Conservation (phyloP, 768 basidiomycete genomes). For the Tulasnella calospora region DNA sequence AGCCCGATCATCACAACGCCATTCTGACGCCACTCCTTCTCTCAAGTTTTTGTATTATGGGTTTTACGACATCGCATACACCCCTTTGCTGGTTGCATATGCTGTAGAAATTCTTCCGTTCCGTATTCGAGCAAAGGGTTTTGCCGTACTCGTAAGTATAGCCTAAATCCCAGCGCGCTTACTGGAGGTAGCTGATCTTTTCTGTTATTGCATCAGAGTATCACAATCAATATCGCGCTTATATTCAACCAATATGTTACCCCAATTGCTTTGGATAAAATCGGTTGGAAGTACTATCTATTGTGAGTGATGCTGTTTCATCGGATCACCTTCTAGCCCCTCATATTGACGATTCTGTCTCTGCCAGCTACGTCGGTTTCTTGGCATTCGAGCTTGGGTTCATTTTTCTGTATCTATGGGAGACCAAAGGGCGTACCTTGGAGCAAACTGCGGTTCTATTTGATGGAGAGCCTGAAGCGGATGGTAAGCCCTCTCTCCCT, state of each 20-base stretch:
- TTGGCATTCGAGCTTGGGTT: conserved; percentile 20
- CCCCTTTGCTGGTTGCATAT: conserved; percentile 80
- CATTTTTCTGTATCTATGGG: conserved; percentile 17
- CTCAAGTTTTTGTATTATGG: conserved; percentile 23
- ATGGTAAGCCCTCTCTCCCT: background rate
- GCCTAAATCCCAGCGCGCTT: background rate
- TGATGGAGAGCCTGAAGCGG: conserved; percentile 28
- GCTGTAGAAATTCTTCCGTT: conserved; percentile 85
- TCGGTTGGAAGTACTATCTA: conserved; percentile 73
- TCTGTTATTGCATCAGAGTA: conserved; percentile 39
- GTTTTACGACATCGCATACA: conserved; percentile 43
- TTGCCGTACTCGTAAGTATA: conserved; percentile 53
- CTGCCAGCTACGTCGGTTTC: conserved; percentile 21
- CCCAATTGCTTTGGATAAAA: conserved; percentile 60
- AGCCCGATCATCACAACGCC: background rate
- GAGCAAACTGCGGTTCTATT: conserved; percentile 33
- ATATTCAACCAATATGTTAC: conserved; percentile 90
- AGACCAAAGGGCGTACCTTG: conserved; percentile 32
- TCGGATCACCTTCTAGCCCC: background rate
- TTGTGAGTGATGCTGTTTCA: conserved; percentile 36
- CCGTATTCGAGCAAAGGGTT: conserved; percentile 77
- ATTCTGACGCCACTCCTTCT: background rate
- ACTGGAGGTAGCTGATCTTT: background rate
- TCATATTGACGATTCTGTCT: background rate
- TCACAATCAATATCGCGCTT: conserved; percentile 67